Evolutionary conservation across 306 rosid genomes (phyloP), one percentile per base, ranked within the genome.

Genomic region (Fragaria ananassa): DNA sequence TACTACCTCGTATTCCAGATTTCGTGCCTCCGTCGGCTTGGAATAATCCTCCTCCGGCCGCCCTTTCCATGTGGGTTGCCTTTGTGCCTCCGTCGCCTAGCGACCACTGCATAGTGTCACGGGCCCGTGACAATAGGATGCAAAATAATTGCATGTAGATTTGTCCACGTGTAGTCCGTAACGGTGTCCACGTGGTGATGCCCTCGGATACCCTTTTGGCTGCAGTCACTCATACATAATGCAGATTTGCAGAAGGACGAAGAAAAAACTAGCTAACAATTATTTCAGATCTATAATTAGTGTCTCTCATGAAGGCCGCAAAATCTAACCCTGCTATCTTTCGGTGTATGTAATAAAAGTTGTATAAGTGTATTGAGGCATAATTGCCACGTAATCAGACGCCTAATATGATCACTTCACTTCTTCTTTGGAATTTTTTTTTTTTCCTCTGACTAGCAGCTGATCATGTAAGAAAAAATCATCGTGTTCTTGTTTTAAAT

Each of bases 171-270:
- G 86, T 74, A 41, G 0, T 0, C 1, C 0, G 0, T 0, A 9
- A 0, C 1, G 1, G 0, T 4, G 0, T 79, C 80, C 96, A 88
- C 87, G 87, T 88, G 86, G 89, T n/a, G 50, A 9, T 12, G 58
- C 77, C 88, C 91, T 90, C 69, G 87, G 92, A 90, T 90, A 13
- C 86, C 72, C 53, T 46, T 66, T 74, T 3, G 7, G 31, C 50
- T 73, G 39, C 71, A 65, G 39, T 46, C 44, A 9, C 2, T 8
- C 57, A 7, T 18, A 10, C 10, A 68, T 61, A 54, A 25, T 34
- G 35, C 17, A 54, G 2, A 5, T 10, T 10, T 17, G 49, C 8
- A 49, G n/a, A 14, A n/a, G 17, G 18, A 4, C 18, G 50, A 4
- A 11, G 14, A 69, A 34, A 19, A 66, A 35, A 66, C 10, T 29